Percentiles rank a stretch among this genome's conserved stretches.
These are phyloP conservation scores for Salvia splendens DNA, from an alignment of 257 asterid genomes.

Conservation along the genomic window DNA sequence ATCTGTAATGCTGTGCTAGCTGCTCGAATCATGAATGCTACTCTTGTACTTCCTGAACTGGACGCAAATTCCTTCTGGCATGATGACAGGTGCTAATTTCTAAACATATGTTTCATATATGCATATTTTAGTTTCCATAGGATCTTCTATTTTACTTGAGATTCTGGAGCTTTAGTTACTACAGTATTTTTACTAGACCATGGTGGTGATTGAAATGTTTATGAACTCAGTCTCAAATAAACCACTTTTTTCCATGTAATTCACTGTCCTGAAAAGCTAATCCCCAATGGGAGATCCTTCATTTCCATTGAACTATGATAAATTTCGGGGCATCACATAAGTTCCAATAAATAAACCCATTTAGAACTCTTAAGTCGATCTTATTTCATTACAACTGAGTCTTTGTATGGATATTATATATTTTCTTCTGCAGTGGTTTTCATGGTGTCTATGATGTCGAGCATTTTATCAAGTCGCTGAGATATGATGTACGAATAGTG, in stretches of 20 bases:
- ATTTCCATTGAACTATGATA: slow-evolving; percentile 20
- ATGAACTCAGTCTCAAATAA: slow-evolving; percentile 1
- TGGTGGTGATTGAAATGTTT: slow-evolving; percentile 21
- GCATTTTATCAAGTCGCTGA: slow-evolving; percentile 84
- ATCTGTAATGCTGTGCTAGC: slow-evolving; percentile 98
- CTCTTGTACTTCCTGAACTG: slow-evolving; percentile 94
- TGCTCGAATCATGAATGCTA: slow-evolving; percentile 97
- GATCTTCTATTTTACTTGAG: slow-evolving; percentile 20
- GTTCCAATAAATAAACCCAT: neutral
- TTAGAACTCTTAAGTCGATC: slow-evolving; percentile 19
- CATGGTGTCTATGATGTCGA: slow-evolving; percentile 92
- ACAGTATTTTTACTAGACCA: neutral
- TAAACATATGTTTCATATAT: slow-evolving; percentile 10
- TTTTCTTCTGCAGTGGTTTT: slow-evolving; percentile 66
- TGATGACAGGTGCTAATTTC: slow-evolving; percentile 76
- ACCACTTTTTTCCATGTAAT: slow-evolving; percentile 6
- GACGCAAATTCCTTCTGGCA: slow-evolving; percentile 98
- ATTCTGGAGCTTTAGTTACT: slow-evolving; percentile 10
- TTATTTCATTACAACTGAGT: slow-evolving; percentile 21
- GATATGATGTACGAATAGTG: slow-evolving; percentile 81
- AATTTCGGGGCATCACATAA: slow-evolving; percentile 8
- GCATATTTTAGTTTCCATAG: slow-evolving; percentile 13
- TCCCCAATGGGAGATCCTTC: slow-evolving; percentile 14
- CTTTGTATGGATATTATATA: slow-evolving; percentile 26
- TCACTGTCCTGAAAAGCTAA: slow-evolving; percentile 20